Evolutionary conservation across 2,329 filamentous ascomycete genomes (phyloP), one percentile per base, ranked within the genome.

Genomic region (Cadophora luteo-olivacea): DNA sequence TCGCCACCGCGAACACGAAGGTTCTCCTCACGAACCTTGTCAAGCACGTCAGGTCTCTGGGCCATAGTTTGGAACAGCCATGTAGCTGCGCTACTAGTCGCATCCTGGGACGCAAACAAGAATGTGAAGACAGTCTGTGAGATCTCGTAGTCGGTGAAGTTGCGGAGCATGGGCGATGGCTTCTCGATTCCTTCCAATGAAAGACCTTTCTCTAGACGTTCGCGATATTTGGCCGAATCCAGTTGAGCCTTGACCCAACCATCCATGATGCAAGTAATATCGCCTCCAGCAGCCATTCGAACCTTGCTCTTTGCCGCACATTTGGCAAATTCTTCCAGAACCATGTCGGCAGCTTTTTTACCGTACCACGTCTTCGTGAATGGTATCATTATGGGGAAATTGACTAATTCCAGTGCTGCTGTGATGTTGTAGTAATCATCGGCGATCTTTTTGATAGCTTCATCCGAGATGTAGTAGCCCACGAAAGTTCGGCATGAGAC

Each of bases 341-440:
- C 93, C 90, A 97, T 93, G 77, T 97, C 93, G 68, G 95, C 90
- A 36, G 94, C 93, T 84, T 94, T 97, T 87, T 97, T 97, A 76
- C 95, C 96, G 78, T 97, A 97, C 94, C 94, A 98, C 5, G 94
- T 94, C 84, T 94, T 95, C 79, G 94, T 97, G 85, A 88, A 98
- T 49, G 95, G 95, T 51, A 98, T 82, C 79, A 98, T 97, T 82
- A 98, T 92, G 69, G 96, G 95, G 84, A 98, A 97, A 85, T 98
- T 98, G 85, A 99, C 96, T 58, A 98, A 87, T 81, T 99, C 96
- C 74, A 98, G 88, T 25, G 96, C 96, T 68, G 92, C 95, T 16
- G 96, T 98, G 79, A 98, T 97, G 72, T 95, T 88, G 82, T 97
- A 98, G 84, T 97, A 99, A 82, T 98, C 94, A 81, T 97, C 92